A percentile compares a stretch with the other conserved stretches of the same genome.
Conservation (phyloP, 352 stramenopile species). For the Phytophthora macrochlamydospora region DNA sequence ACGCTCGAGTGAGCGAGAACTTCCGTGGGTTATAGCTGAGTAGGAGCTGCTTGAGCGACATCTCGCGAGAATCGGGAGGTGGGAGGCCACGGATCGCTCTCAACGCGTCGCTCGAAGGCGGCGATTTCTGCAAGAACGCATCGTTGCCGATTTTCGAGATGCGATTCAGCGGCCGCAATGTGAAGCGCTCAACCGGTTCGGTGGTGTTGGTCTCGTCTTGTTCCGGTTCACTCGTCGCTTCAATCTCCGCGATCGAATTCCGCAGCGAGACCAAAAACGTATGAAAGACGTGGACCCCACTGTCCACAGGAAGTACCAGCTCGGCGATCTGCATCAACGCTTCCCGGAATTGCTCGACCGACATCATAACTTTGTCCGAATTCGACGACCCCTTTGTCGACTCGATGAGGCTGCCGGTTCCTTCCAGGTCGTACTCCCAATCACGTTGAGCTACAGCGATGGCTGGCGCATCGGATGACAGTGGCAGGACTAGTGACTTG, state of each 20-base stretch:
- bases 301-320: constrained; percentile 68
- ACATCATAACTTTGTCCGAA: constrained; percentile 30
- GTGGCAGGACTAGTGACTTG: constrained; percentile 59
- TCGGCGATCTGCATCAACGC: constrained; percentile 67
- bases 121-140: constrained; percentile 59
- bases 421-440: constrained; percentile 74
- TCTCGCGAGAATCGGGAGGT: constrained; percentile 49
- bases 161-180: constrained; percentile 41
- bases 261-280: constrained; percentile 69
- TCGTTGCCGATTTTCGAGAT: constrained; percentile 58
- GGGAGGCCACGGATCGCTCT: constrained; percentile 48
- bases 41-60: constrained; percentile 82
- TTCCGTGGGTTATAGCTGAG: constrained; percentile 77
- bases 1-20: constrained; percentile 67
- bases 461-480: constrained; percentile 41
- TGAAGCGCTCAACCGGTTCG: constrained; percentile 20
- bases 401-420: constrained; percentile 2
- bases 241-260: constrained; percentile 42
- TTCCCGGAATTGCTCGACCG: constrained; percentile 57
- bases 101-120: constrained; percentile 52
- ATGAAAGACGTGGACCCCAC: constrained; percentile 39
- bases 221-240: constrained; percentile 17
- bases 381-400: constrained; percentile 3
- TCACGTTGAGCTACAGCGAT: constrained; percentile 49
- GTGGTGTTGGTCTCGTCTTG: constrained; percentile 13